Conservation (phyloP, 2,329 filamentous ascomycete species). For the Aureobasidium sp. region DNA sequence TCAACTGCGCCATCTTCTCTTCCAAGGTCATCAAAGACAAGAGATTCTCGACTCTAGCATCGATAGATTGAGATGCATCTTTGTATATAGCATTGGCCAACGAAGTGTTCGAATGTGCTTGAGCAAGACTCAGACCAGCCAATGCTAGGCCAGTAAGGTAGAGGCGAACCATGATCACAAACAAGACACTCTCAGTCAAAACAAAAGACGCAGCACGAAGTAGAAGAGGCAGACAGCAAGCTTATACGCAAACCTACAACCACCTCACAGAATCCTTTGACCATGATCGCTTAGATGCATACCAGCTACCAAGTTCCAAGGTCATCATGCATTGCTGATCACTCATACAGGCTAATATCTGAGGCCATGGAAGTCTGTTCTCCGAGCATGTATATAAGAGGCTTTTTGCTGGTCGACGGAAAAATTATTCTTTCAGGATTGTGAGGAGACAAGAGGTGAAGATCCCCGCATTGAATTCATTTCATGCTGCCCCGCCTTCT, state of each 20-base stretch:
- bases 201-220: neutral
- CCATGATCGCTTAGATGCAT: conserved; percentile 4
- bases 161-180: conserved; percentile 1
- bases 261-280: neutral
- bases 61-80: conserved; percentile 53
- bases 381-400: neutral
- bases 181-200: neutral
- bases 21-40: conserved; percentile 65
- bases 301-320: neutral
- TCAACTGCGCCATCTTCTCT: conserved; percentile 63
- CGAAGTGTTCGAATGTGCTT: conserved; percentile 17
- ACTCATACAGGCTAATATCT: conserved; percentile 8
- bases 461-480: conserved; percentile 7
- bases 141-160: neutral
- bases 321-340: conserved; percentile 13
- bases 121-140: neutral
- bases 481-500: conserved; percentile 4
- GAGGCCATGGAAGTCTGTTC: neutral
- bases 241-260: neutral
- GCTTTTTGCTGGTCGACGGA: conserved; percentile 6
- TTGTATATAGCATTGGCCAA: conserved; percentile 50
- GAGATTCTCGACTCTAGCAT: conserved; percentile 60
- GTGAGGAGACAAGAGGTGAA: neutral
- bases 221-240: neutral
- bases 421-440: conserved; percentile 6